These are phyloP conservation scores for Aspergillus caelatus DNA, from an alignment of 2,329 filamentous ascomycete species.

Conservation along the genomic window DNA sequence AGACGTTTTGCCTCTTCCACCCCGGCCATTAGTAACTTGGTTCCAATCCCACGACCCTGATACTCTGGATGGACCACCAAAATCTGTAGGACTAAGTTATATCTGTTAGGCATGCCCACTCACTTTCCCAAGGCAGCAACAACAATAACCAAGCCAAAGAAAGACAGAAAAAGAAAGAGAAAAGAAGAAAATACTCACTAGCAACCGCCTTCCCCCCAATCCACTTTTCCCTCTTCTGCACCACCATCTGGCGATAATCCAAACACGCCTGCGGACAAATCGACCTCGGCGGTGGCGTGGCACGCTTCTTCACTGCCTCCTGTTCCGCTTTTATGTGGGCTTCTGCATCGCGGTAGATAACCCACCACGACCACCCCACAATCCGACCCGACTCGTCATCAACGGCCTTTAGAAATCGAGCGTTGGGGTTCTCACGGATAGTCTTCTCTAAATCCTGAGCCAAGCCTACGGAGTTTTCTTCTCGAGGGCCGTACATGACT, in stretches of 20 bases:
- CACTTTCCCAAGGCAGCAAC: not conserved
- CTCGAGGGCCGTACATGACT: conserved; percentile 7
- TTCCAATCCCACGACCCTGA: conserved; percentile 7
- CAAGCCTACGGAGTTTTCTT: not conserved
- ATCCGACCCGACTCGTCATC: not conserved
- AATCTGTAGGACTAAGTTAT: conserved; percentile 5
- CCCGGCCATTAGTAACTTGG: not conserved
- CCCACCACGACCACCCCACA: conserved; percentile 8
- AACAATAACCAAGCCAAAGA: no score
- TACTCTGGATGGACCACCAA: conserved; percentile 3
- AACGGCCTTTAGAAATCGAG: not conserved
- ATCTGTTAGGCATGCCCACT: not conserved
- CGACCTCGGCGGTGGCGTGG: not conserved
- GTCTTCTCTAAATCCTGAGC: not conserved
- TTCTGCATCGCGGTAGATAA: conserved; percentile 1
- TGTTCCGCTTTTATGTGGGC: not conserved
- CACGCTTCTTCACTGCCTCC: not conserved
- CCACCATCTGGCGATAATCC: not conserved
- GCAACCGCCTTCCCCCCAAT: not conserved
- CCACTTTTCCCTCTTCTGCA: conserved; percentile 1
- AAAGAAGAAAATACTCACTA: not conserved
- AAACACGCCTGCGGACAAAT: conserved; percentile 1
- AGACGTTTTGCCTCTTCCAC: not conserved
- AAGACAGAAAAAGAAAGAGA: no score
- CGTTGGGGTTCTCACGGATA: not conserved